Percentiles rank a stretch among this genome's conserved stretches.
These are phyloP conservation scores for Termitomyces sp. DNA, from an alignment of 768 basidiomycete species.

Conservation along the genomic window DNA sequence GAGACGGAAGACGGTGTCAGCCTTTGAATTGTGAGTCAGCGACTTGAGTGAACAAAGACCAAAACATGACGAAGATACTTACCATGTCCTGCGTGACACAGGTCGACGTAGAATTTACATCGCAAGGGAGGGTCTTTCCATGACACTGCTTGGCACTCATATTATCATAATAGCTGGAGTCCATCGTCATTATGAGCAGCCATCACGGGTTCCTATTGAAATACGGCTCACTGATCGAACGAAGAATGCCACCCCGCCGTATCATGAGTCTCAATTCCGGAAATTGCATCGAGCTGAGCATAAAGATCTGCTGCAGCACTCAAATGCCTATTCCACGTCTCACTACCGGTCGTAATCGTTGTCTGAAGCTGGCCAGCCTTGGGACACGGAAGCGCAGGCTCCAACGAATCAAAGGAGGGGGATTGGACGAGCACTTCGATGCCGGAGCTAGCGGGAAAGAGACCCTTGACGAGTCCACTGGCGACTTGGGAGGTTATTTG, in stretches of 20 bases:
- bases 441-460: slow-evolving; percentile 37
- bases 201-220: neutral
- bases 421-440: slow-evolving; percentile 36
- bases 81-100: slow-evolving; percentile 43
- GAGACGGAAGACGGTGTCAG: slow-evolving; percentile 48
- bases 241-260: slow-evolving; percentile 45
- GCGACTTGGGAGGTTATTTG: slow-evolving; percentile 52
- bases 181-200: neutral
- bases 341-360: slow-evolving; percentile 33
- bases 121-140: slow-evolving; percentile 41
- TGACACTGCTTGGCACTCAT: slow-evolving; percentile 50
- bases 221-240: slow-evolving; percentile 42
- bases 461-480: slow-evolving; percentile 39
- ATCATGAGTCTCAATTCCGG: slow-evolving; percentile 36
- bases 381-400: slow-evolving; percentile 42
- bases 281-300: slow-evolving; percentile 37
- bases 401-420: slow-evolving; percentile 41
- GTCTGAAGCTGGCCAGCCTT: slow-evolving; percentile 29
- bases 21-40: slow-evolving; percentile 21
- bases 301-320: slow-evolving; percentile 33
- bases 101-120: slow-evolving; percentile 36
- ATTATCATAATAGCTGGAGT: slow-evolving; percentile 46
- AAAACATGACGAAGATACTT: neutral
- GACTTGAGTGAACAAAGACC: neutral
- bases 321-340: slow-evolving; percentile 41